Evolutionary conservation across 108 stramenopile species (phyloP).

Genomic region (Skeletonema grethae): DNA sequence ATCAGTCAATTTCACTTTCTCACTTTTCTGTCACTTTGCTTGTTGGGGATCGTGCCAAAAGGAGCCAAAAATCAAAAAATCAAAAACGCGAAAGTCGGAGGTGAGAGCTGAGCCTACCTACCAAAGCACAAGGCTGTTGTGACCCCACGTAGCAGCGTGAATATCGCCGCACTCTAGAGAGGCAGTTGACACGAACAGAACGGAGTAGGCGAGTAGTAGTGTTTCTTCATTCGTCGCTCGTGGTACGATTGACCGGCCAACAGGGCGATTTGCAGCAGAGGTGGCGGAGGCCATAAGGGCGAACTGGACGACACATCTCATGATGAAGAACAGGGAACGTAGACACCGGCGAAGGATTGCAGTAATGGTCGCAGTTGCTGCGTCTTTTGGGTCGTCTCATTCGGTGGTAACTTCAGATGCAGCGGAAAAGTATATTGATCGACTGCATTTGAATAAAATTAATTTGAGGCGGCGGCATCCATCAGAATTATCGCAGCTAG

Average conservation of each 20-base stretch:
- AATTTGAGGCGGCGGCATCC: conserved; percentile 3
- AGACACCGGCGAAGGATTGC: neutral
- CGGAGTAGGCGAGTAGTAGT: neutral
- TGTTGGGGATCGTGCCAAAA: too few species aligned
- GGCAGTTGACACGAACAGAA: neutral
- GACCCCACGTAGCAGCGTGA: too few species aligned
- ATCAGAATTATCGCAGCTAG: neutral
- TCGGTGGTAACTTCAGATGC: neutral
- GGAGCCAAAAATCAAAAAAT: conserved; percentile 2
- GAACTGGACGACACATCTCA: neutral
- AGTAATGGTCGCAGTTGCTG: neutral
- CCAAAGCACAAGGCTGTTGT: too few species aligned
- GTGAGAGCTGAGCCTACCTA: too few species aligned
- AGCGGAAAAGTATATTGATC: neutral
- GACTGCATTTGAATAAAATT: neutral
- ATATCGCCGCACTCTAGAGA: neutral
- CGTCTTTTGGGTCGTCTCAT: neutral
- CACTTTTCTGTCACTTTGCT: too few species aligned
- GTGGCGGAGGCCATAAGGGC: neutral
- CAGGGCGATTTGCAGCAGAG: neutral
- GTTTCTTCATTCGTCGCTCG: neutral
- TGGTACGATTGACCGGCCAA: too few species aligned
- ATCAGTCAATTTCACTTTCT: too few species aligned
- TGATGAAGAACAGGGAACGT: neutral
- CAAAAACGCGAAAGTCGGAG: neutral